These are phyloP conservation scores for Wilhelminamyces savonicus DNA, from an alignment of 805 yeast genomes.

Conservation along the genomic window DNA sequence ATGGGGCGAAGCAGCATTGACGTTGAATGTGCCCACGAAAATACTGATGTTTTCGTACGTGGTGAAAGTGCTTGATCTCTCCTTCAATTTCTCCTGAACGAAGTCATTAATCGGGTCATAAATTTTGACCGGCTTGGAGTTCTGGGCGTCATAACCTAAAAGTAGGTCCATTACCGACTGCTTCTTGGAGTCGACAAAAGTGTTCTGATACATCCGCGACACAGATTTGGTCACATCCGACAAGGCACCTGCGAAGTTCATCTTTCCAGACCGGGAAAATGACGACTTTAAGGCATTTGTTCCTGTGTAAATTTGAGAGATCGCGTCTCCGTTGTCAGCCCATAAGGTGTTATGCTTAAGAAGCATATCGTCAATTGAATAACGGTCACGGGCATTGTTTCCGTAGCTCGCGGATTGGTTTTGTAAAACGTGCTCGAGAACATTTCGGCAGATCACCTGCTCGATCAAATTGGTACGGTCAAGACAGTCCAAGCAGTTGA, in stretches of 20 bases:
- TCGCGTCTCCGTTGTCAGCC: conserved; percentile 69
- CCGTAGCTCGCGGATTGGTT: conserved; percentile 19
- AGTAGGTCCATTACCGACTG: conserved; percentile 86
- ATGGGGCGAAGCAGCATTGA: conserved; percentile 60
- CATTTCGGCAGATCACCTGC: conserved; percentile 72
- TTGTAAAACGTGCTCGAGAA: conserved; percentile 40
- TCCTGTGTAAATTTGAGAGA: conserved; percentile 58
- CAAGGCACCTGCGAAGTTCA: conserved; percentile 95
- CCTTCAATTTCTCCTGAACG: conserved; percentile 59
- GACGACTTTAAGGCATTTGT: conserved; percentile 87
- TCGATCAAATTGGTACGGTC: conserved; percentile 90
- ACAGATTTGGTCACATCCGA: conserved; percentile 96
- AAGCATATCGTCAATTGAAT: conserved; percentile 44
- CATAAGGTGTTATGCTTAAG: conserved; percentile 25
- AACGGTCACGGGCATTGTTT: conserved; percentile 12
- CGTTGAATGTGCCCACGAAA: conserved; percentile 81
- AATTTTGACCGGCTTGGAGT: conserved; percentile 63
- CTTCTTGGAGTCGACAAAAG: conserved; percentile 86
- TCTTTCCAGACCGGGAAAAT: conserved; percentile 89
- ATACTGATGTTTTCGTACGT: conserved; percentile 53
- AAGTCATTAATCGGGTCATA: conserved; percentile 87
- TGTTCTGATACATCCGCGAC: conserved; percentile 90
- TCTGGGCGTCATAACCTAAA: conserved; percentile 67
- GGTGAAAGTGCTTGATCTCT: conserved; percentile 49
- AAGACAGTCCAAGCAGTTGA: conserved; percentile 90